Evolutionary conservation across 2,329 filamentous ascomycete genomes (phyloP).

Genomic region (Colletotrichum musicola): DNA sequence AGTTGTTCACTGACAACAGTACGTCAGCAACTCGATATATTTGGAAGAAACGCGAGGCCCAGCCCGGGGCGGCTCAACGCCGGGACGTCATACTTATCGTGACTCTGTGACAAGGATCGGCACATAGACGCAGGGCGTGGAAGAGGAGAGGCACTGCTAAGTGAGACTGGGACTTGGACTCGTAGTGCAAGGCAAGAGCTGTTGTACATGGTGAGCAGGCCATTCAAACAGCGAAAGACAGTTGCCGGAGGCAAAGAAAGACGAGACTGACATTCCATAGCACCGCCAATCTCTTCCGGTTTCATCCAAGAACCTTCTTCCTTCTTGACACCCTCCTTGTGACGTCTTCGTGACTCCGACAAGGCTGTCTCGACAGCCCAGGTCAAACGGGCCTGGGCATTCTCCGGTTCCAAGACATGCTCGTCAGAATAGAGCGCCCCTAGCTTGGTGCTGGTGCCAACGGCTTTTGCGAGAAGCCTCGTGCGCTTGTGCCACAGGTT

Average conservation of each 20-base stretch:
- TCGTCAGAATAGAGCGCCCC: slow-evolving; percentile 85
- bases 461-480: slow-evolving; percentile 77
- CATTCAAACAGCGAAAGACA: neutral
- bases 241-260: neutral
- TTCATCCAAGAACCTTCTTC: slow-evolving; percentile 80
- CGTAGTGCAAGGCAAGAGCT: slow-evolving; percentile 83
- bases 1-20: slow-evolving; percentile 77
- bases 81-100: slow-evolving; percentile 73
- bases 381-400: slow-evolving; percentile 80
- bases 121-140: slow-evolving; percentile 80
- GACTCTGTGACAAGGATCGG: slow-evolving; percentile 79
- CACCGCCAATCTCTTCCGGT: slow-evolving; percentile 78
- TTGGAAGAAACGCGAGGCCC: neutral
- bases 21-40: slow-evolving; percentile 25
- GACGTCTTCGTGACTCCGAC: slow-evolving; percentile 78
- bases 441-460: slow-evolving; percentile 85
- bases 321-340: slow-evolving; percentile 75
- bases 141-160: slow-evolving; percentile 89
- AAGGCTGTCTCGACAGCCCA: slow-evolving; percentile 87
- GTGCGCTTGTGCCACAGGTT: slow-evolving; percentile 70
- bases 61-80: slow-evolving; percentile 20
- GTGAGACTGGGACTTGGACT: slow-evolving; percentile 79
- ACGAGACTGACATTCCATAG: slow-evolving; percentile 71
- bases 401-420: slow-evolving; percentile 79
- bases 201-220: slow-evolving; percentile 47